These are phyloP conservation scores for Rhodotorula paludigena DNA, from an alignment of 768 basidiomycete genomes.

Conservation along the genomic window DNA sequence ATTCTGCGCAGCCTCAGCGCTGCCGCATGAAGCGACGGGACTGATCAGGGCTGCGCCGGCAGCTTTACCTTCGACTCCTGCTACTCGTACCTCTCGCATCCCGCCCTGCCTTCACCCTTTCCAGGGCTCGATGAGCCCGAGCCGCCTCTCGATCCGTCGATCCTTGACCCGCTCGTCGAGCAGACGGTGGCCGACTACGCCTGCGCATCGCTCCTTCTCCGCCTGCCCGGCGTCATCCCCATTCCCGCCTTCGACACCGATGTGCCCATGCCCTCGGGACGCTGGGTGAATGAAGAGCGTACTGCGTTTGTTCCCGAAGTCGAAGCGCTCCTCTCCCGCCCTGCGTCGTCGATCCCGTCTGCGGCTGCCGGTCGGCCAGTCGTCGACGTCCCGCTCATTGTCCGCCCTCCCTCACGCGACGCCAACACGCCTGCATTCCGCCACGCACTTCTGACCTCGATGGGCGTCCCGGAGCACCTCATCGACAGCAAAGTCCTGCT, in stretches of 20 bases:
- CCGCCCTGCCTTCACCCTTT: neutral
- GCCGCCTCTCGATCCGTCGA: slow-evolving; percentile 54
- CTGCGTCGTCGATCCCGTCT: slow-evolving; percentile 8
- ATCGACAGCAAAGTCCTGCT: slow-evolving; percentile 63
- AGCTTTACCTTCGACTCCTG: slow-evolving; percentile 76
- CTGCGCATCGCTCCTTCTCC: slow-evolving; percentile 65
- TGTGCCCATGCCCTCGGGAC: slow-evolving; percentile 58
- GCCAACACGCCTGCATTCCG: slow-evolving; percentile 59
- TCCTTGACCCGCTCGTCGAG: slow-evolving; percentile 60
- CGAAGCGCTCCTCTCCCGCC: slow-evolving; percentile 49
- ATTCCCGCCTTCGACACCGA: slow-evolving; percentile 64
- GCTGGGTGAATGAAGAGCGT: slow-evolving; percentile 58
- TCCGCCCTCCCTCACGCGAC: slow-evolving; percentile 56
- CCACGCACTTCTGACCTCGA: slow-evolving; percentile 54
- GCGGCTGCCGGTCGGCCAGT: slow-evolving; percentile 24
- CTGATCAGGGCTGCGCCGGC: neutral
- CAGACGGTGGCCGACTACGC: slow-evolving; percentile 63
- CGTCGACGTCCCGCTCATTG: slow-evolving; percentile 61
- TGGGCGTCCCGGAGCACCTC: slow-evolving; percentile 58
- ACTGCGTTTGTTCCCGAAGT: slow-evolving; percentile 55
- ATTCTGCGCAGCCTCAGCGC: neutral
- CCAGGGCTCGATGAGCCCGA: slow-evolving; percentile 46
- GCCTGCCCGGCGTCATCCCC: slow-evolving; percentile 68
- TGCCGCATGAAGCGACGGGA: too few species aligned
- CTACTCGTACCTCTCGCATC: slow-evolving; percentile 60